phyloP scores from a whole-genome alignment of 2,329 filamentous ascomycete species.

The Trichoderma atroviride region DNA sequence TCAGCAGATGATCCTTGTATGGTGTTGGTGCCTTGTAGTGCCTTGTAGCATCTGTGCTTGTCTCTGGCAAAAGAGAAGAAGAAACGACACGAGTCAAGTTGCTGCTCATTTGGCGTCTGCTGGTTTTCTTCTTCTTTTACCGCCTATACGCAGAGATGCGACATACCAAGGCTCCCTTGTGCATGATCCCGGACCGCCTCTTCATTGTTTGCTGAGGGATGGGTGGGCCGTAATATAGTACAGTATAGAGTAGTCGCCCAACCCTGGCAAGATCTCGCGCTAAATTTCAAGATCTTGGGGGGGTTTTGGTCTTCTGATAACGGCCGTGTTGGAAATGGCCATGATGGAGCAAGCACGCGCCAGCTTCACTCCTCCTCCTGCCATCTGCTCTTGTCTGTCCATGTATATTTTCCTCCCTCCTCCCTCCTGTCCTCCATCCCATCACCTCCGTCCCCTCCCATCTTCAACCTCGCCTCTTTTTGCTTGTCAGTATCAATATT shows the following conservation, averaged over 20 bases:
- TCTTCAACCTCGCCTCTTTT: background rate
- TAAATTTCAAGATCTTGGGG: constrained; percentile 16
- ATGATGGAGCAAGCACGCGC: background rate
- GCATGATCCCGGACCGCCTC: too few relatives aligned
- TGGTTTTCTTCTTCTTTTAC: background rate
- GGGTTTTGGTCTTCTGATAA: background rate
- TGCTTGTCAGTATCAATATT: background rate
- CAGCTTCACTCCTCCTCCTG: background rate
- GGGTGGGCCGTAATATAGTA: background rate
- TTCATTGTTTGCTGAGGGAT: background rate
- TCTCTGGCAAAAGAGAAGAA: background rate
- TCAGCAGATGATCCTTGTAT: background rate
- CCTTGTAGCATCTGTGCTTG: background rate
- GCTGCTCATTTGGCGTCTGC: background rate
- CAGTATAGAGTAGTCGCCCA: too few relatives aligned
- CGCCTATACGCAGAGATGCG: too few relatives aligned
- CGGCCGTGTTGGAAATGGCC: background rate
- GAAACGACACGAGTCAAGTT: background rate
- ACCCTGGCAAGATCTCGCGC: background rate
- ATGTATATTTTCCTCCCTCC: background rate
- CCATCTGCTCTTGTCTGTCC: background rate
- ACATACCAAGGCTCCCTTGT: too few relatives aligned
- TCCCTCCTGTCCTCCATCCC: background rate
- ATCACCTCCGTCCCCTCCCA: background rate
- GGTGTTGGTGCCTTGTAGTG: background rate